A percentile compares a stretch with the other conserved stretches of the same genome.
Conservation (phyloP, 1,139 yeast genomes). For the Candida gigantensis region DNA sequence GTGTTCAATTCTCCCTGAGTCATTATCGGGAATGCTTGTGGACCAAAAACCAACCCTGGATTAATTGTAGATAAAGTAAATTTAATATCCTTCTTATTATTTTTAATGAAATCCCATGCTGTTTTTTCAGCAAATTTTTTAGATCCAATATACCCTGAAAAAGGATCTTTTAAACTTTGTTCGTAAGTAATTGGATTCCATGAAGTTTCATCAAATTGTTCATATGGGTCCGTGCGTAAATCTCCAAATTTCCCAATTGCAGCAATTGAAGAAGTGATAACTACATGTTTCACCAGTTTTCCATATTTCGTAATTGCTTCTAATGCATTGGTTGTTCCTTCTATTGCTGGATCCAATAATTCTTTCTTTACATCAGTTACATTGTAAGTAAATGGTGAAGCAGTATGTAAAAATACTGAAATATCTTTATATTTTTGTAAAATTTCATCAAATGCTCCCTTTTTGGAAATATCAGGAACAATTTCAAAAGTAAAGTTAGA, state of each 20-base stretch:
- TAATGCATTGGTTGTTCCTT: constrained; percentile 33
- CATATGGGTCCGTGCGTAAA: constrained; percentile 1
- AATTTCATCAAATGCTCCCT: constrained; percentile 54
- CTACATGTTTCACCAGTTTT: constrained; percentile 24
- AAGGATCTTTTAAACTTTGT: constrained; percentile 26
- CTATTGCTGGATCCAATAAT: constrained; percentile 33
- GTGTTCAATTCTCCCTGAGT: constrained; percentile 21
- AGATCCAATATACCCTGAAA: constrained; percentile 47
- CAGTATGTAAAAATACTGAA: constrained; percentile 52
- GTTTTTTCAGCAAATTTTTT: constrained; percentile 52
- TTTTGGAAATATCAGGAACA: constrained; percentile 49
- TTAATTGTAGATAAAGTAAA: constrained; percentile 43
- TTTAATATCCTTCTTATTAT: constrained; percentile 27
- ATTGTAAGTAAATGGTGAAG: constrained; percentile 24
- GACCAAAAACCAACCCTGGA: constrained; percentile 51
- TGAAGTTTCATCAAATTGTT: constrained; percentile 24
- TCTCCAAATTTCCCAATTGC: constrained; percentile 19
- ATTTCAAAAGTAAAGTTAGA: constrained; percentile 33
- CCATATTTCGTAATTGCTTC: constrained; percentile 24
- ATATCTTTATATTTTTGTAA: constrained; percentile 49
- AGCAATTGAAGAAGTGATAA: constrained; percentile 30
- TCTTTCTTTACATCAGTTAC: constrained; percentile 31
- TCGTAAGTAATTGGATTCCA: constrained; percentile 34
- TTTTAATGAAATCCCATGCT: constrained; percentile 34
- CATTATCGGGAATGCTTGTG: constrained; percentile 39